phyloP scores from a whole-genome alignment of 1,139 yeast genomes.

The Blastobotrys indianensis region DNA sequence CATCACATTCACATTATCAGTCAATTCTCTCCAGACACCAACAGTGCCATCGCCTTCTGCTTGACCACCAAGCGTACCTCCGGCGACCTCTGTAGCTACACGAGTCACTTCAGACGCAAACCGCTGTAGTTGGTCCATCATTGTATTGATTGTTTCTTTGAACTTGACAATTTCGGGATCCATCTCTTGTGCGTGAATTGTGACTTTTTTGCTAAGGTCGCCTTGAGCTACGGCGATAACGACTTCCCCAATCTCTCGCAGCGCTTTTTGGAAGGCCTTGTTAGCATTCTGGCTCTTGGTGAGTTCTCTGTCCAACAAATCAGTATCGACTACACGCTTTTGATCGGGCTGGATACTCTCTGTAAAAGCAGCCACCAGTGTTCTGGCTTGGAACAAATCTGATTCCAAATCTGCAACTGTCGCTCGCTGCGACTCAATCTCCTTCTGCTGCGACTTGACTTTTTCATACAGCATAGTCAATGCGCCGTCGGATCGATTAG shows the following conservation, averaged over 20 bases:
- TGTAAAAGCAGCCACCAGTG: conserved; percentile 33
- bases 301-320: conserved; percentile 38
- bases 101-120: conserved; percentile 80
- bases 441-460: conserved; percentile 36
- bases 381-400: conserved; percentile 34
- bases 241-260: conserved; percentile 74
- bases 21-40: conserved; percentile 80
- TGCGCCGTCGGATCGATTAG: neutral
- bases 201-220: conserved; percentile 71
- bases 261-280: conserved; percentile 68
- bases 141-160: conserved; percentile 74
- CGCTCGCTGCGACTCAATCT: conserved; percentile 33
- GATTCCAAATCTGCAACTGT: conserved; percentile 36
- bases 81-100: conserved; percentile 84
- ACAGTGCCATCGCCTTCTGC: conserved; percentile 78
- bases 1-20: conserved; percentile 83
- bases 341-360: conserved; percentile 33
- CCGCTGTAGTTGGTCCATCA: conserved; percentile 82
- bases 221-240: conserved; percentile 84
- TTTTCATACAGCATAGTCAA: conserved; percentile 27
- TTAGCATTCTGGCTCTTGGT: conserved; percentile 58
- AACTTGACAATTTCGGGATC: conserved; percentile 70
- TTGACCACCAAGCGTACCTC: conserved; percentile 84
- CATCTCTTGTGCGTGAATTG: conserved; percentile 62
- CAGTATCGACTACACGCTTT: conserved; percentile 31